Base-by-base conservation (phyloP, 495 filamentous ascomycete genomes). In the Barbatosphaeria neglecta region DNA sequence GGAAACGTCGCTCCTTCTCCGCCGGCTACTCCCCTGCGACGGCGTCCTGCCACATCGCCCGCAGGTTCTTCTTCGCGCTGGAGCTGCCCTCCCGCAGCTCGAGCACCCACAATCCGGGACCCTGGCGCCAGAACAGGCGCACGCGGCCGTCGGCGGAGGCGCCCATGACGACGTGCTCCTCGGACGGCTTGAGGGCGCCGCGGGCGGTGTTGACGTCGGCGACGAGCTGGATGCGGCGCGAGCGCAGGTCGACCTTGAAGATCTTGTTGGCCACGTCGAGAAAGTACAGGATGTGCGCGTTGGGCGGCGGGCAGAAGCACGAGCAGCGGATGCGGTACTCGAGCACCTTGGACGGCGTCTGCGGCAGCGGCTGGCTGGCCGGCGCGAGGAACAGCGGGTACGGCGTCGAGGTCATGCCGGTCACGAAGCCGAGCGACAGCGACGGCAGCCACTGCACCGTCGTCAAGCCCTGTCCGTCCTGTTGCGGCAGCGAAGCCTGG, bases 321-420 rank as follows among this genome's bases (percentile, higher is more conserved):
- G 33, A 39, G 23, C 45, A 47, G 37, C 45, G 45, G 22, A 47
- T 47, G 4, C 45, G 45, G 45, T 39, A 47, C 33, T 47, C 45
- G 4, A 25, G 17, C 10, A 47, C n/a, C 20, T 27, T 41, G 13
- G 45, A 39, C 35, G 45, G 45, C 33, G 45, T 47, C 45, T 23
- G 20, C 19, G 45, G 45, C 6, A 41, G 45, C 20, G 22, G 45
- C 3, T n/a, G 33, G 33, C 19, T 39, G 20, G 23, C 39, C 13
- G 45, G 37, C 33, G 45, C 25, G 2, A 47, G 37, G 45, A 47
- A 47, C 9, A 47, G 22, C 2, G 45, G 45, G 24, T 47, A 47
- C 3, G 45, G 45, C 15, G 45, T 47, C 19, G 45, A 25, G 18
- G 37, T 41, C 20, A 47, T 6, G 33, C 45, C 45, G 2, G 45